Percentiles rank a stretch among this genome's conserved stretches.
These are phyloP conservation scores for Tanacetum coccineum DNA, from an alignment of 129 eudicot species.

Conservation along the genomic window DNA sequence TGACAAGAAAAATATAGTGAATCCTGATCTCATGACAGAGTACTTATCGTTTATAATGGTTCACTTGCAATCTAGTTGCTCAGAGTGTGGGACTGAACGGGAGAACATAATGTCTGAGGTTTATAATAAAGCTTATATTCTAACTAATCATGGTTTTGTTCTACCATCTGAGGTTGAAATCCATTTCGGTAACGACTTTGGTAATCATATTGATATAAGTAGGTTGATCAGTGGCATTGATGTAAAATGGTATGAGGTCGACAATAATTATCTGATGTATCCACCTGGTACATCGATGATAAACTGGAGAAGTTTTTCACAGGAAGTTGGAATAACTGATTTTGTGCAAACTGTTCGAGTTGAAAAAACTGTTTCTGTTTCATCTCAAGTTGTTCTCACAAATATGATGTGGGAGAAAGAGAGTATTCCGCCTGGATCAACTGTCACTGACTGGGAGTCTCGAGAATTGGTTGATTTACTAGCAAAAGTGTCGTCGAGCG, in stretches of 20 bases:
- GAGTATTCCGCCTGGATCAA: conserved; percentile 34
- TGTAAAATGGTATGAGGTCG: conserved; percentile 70
- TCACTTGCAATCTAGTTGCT: conserved; percentile 70
- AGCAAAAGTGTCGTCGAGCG: conserved; percentile 35
- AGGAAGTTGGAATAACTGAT: conserved; percentile 67
- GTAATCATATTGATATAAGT: conserved; percentile 45
- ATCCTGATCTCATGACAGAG: conserved; percentile 55
- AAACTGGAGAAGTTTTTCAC: conserved; percentile 69
- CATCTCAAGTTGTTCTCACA: conserved; percentile 31
- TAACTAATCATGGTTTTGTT: conserved; percentile 72
- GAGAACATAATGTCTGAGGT: conserved; percentile 57
- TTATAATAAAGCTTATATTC: conserved; percentile 48
- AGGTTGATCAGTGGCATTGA: conserved; percentile 51
- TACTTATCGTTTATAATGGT: conserved; percentile 69
- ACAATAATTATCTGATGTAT: conserved; percentile 47
- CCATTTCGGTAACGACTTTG: conserved; percentile 64
- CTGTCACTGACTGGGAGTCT: conserved; percentile 76
- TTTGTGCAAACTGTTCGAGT: conserved; percentile 58
- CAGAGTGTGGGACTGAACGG: conserved; percentile 54
- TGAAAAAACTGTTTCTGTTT: conserved; percentile 44
- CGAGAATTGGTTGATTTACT: conserved; percentile 52
- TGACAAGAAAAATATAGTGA: conserved; percentile 30
- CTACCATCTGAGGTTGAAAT: conserved; percentile 52
- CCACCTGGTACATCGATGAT: conserved; percentile 39
- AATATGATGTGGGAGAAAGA: conserved; percentile 32